phyloP scores from a whole-genome alignment of 2,329 filamentous ascomycete species.

The Claviceps pazoutovae region DNA sequence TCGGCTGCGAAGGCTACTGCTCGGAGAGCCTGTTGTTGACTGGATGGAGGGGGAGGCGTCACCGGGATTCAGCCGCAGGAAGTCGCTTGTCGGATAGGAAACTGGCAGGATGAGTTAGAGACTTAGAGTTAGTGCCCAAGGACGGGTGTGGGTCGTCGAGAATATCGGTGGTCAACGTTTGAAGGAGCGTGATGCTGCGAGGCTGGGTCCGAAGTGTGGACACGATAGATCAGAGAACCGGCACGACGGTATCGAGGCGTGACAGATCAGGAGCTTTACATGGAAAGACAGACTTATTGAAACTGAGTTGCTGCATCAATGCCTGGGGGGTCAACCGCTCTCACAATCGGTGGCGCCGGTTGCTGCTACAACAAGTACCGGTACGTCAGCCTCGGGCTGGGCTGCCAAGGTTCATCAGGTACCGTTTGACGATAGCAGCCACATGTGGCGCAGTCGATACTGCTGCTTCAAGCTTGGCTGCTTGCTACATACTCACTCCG shows the following conservation, averaged over 20 bases:
- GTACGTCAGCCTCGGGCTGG: neutral
- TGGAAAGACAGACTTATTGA: conserved; percentile 10
- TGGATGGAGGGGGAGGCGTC: conserved; percentile 3
- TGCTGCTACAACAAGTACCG: neutral
- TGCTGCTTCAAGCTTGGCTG: no score
- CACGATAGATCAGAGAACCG: conserved; percentile 13
- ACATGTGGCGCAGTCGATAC: conserved; percentile 10
- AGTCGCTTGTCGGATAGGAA: neutral
- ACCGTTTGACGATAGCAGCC: conserved; percentile 6
- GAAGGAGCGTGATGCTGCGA: neutral
- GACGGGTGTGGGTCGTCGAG: neutral
- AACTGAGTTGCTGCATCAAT: conserved; percentile 6
- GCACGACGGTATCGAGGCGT: conserved; percentile 14
- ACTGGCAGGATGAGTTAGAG: neutral
- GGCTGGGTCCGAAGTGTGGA: conserved; percentile 5
- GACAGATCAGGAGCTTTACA: conserved; percentile 17
- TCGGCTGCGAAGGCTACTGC: neutral
- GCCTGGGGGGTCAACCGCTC: conserved; percentile 7
- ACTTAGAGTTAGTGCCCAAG: neutral
- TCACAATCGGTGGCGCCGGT: neutral
- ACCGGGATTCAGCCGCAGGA: neutral
- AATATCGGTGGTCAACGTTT: neutral
- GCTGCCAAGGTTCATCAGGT: neutral
- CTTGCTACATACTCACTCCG: no score
- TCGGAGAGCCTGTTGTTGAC: neutral